Conservation (phyloP, 257 asterid species). For the Mentha longifolia region DNA sequence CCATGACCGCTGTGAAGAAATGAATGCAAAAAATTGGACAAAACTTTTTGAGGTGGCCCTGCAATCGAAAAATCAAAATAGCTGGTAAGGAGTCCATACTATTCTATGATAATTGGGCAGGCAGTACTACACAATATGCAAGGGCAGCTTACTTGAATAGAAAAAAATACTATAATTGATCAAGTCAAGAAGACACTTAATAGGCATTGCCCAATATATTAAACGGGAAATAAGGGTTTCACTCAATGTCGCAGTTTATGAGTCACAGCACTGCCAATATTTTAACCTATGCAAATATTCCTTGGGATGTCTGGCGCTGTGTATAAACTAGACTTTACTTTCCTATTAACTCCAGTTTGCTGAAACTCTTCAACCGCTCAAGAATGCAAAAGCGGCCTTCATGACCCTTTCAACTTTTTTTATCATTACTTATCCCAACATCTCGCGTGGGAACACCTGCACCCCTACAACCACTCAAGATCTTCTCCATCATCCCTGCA, state of each 20-base stretch:
- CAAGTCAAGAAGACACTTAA: background rate
- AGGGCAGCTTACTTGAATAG: conserved; percentile 22
- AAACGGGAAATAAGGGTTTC: conserved; percentile 19
- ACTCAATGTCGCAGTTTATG: background rate
- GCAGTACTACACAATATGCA: conserved; percentile 11
- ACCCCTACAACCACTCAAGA: background rate
- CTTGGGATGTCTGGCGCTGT: conserved; percentile 8
- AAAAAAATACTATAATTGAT: background rate
- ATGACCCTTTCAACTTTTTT: background rate
- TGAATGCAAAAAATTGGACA: conserved; percentile 92
- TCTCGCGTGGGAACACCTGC: conserved; percentile 10
- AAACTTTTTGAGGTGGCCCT: conserved; percentile 98
- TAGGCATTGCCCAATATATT: background rate
- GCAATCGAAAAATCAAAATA: conserved; percentile 37
- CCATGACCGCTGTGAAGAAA: conserved; percentile 86
- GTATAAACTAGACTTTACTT: conserved; percentile 10
- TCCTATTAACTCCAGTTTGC: conserved; percentile 16
- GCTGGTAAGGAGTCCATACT: conserved; percentile 25
- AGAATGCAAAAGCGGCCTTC: conserved; percentile 7
- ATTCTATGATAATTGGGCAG: background rate
- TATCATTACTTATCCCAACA: background rate
- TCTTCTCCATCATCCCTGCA: background rate
- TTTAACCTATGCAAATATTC: background rate
- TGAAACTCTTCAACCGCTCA: background rate
- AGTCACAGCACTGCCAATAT: background rate